phyloP scores from a whole-genome alignment of 306 rosid species.

The Corylus avellana region DNA sequence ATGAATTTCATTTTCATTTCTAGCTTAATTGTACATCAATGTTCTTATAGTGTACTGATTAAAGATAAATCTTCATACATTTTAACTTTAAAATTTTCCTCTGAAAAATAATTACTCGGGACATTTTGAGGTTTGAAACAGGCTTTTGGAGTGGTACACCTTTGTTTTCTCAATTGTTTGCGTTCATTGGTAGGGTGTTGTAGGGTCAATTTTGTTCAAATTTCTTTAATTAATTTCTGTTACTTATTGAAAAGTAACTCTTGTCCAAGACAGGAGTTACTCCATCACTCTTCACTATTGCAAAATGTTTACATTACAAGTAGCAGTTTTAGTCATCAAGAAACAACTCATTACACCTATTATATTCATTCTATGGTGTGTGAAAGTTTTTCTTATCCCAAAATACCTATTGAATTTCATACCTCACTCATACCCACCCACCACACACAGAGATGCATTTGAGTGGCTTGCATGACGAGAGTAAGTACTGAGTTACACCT shows the following conservation, averaged over 20 bases:
- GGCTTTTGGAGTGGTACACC: neutral
- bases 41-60: neutral
- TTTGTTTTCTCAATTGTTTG: neutral
- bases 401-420: neutral
- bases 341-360: neutral
- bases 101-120: neutral
- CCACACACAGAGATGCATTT: slow-evolving; percentile 2
- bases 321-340: neutral
- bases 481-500: neutral
- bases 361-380: neutral
- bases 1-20: neutral
- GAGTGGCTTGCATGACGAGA: neutral
- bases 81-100: no score
- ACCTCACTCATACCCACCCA: slow-evolving; percentile 1
- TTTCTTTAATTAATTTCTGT: neutral
- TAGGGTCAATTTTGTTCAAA: neutral
- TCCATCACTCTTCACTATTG: neutral
- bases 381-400: neutral
- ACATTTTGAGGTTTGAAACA: neutral
- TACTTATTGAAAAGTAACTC: neutral
- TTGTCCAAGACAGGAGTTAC: neutral
- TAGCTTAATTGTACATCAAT: slow-evolving; percentile 21
- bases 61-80: neutral
- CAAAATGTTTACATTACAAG: neutral
- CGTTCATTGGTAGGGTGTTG: neutral